Conservation (phyloP, 768 basidiomycete species). For the Amanita molliuscula region DNA sequence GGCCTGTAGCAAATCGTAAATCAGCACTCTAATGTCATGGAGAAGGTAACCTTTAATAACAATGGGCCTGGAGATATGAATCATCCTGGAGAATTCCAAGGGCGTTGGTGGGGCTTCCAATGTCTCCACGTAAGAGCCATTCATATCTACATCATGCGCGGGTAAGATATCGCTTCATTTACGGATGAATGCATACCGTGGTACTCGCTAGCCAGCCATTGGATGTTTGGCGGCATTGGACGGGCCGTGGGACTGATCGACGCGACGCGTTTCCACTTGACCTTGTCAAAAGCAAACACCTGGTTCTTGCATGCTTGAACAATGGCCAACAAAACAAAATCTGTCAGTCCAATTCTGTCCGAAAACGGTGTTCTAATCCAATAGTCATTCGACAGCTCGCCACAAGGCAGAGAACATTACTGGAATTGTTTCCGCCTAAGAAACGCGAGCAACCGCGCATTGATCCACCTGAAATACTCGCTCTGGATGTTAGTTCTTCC, state of each 20-base stretch:
- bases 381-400: conserved; percentile 8
- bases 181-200: conserved; percentile 19
- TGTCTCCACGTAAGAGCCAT: conserved; percentile 24
- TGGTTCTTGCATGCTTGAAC: conserved; percentile 15
- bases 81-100: conserved; percentile 58
- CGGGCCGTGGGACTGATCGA: neutral
- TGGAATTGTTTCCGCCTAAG: conserved; percentile 26
- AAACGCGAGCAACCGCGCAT: neutral
- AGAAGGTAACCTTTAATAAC: conserved; percentile 49
- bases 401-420: conserved; percentile 28
- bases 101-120: conserved; percentile 50
- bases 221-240: neutral
- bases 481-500: neutral
- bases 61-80: conserved; percentile 62
- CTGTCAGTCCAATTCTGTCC: conserved; percentile 14
- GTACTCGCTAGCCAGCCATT: conserved; percentile 31
- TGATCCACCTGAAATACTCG: neutral
- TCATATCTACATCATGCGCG: neutral
- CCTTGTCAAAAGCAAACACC: neutral
- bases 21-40: neutral
- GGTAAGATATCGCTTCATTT: neutral
- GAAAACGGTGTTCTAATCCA: neutral
- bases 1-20: conserved; percentile 24
- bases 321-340: conserved; percentile 14
- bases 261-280: neutral